phyloP scores from a whole-genome alignment of 352 stramenopile species.

The Phytophthora hibernalis region DNA sequence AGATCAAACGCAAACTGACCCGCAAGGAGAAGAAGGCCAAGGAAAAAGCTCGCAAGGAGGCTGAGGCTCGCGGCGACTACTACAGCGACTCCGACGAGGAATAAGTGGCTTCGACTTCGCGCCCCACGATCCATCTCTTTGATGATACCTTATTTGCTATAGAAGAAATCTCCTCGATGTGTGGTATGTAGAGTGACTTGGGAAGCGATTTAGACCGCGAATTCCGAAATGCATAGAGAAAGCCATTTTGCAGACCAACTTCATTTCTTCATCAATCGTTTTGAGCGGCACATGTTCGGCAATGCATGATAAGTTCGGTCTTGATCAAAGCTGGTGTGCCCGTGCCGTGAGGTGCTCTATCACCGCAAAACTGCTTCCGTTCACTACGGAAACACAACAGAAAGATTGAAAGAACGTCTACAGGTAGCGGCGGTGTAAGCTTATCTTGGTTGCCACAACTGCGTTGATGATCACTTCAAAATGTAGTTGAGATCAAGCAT shows the following conservation, averaged over 20 bases:
- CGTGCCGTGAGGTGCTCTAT: no score
- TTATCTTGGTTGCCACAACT: no score
- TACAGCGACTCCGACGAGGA: constrained; percentile 83
- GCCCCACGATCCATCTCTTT: constrained; percentile 37
- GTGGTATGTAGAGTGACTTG: constrained; percentile 52
- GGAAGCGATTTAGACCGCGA: constrained; percentile 40
- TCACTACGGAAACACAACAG: no score
- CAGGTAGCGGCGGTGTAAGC: no score
- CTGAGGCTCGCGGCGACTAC: constrained; percentile 85
- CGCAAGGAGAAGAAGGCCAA: constrained; percentile 92
- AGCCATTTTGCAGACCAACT: constrained; percentile 32
- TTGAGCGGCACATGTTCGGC: neutral
- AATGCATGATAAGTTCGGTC: neutral
- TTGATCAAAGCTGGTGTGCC: no score
- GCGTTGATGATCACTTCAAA: no score
- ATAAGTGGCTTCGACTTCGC: constrained; percentile 48
- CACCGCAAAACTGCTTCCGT: no score
- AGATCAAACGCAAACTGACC: constrained; percentile 92
- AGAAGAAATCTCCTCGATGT: constrained; percentile 41
- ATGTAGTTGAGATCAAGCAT: no score
- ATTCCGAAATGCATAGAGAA: constrained; percentile 46
- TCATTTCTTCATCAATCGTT: constrained; percentile 5
- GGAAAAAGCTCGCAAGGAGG: constrained; percentile 89
- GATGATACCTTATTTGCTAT: constrained; percentile 54
- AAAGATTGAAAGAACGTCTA: no score